Evolutionary conservation across 2,329 filamentous ascomycete genomes (phyloP).

Genomic region (Ophiostoma montium): DNA sequence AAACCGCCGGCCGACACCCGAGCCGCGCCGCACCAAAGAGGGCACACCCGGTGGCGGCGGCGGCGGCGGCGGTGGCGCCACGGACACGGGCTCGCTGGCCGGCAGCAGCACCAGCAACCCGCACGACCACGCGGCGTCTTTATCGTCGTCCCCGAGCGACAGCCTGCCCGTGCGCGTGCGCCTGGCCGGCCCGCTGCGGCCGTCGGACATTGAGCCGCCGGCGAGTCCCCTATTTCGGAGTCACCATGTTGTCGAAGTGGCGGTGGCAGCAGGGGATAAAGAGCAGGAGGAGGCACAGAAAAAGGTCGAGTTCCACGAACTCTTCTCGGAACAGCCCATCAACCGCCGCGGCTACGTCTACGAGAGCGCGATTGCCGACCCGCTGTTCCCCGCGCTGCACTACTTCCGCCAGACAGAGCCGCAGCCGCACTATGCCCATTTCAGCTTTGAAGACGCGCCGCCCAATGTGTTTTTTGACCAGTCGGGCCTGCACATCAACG

Average conservation of each 20-base stretch:
- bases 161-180: slow-evolving; percentile 45
- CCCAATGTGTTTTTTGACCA: slow-evolving; percentile 72
- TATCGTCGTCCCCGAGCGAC: too few species aligned
- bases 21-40: slow-evolving; percentile 29
- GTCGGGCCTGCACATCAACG: slow-evolving; percentile 63
- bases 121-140: slow-evolving; percentile 17
- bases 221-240: slow-evolving; percentile 42
- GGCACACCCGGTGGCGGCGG: not conserved
- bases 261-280: too few species aligned
- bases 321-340: slow-evolving; percentile 43
- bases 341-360: slow-evolving; percentile 73
- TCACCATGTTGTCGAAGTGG: slow-evolving; percentile 39
- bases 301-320: slow-evolving; percentile 51
- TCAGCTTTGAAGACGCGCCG: slow-evolving; percentile 87
- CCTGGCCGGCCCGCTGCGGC: slow-evolving; percentile 43
- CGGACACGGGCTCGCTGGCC: not conserved
- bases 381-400: slow-evolving; percentile 69
- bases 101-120: not conserved
- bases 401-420: slow-evolving; percentile 85
- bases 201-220: slow-evolving; percentile 45
- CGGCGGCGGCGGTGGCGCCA: too few species aligned
- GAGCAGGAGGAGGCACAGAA: too few species aligned
- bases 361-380: slow-evolving; percentile 79
- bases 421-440: slow-evolving; percentile 65
- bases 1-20: slow-evolving; percentile 35